Conservation (phyloP, 257 asterid species). For the Ballota nigra region DNA sequence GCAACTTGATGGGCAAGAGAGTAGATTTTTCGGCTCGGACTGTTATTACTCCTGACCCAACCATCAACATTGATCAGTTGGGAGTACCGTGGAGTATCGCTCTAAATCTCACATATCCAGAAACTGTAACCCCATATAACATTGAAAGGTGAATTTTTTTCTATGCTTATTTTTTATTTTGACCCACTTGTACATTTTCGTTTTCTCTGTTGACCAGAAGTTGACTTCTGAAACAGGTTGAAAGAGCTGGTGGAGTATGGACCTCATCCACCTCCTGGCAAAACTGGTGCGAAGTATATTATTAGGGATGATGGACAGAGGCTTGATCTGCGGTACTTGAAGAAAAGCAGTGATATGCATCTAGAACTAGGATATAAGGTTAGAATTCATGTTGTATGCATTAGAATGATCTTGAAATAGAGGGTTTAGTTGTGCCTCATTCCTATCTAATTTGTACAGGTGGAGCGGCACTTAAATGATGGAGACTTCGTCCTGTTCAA, state of each 20-base stretch:
- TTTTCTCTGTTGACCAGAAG: conserved; percentile 13
- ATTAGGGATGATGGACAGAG: conserved; percentile 99
- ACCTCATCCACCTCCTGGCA: conserved; percentile 99
- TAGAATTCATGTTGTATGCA: conserved; percentile 1
- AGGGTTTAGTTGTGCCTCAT: conserved; percentile 21
- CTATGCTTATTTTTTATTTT: not conserved
- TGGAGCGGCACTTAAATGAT: conserved; percentile 96
- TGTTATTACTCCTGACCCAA: conserved; percentile 98
- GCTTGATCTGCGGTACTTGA: conserved; percentile 97
- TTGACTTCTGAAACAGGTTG: conserved; percentile 50
- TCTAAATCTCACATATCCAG: conserved; percentile 94
- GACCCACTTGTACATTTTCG: conserved; percentile 11
- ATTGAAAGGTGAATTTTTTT: conserved; percentile 96
- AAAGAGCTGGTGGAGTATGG: conserved; percentile 98
- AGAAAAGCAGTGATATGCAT: conserved; percentile 97
- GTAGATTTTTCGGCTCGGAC: conserved; percentile 99
- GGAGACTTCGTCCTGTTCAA: conserved; percentile 96
- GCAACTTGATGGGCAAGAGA: conserved; percentile 98
- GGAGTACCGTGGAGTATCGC: conserved; percentile 99
- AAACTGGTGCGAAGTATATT: conserved; percentile 97
- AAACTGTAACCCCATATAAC: conserved; percentile 97
- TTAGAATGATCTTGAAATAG: conserved; percentile 4
- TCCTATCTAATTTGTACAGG: conserved; percentile 50
- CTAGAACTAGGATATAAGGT: conserved; percentile 97
- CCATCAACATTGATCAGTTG: conserved; percentile 90